Base-by-base conservation (phyloP, 169 alveolate genomes). In the Plasmodium berghei region DNA sequence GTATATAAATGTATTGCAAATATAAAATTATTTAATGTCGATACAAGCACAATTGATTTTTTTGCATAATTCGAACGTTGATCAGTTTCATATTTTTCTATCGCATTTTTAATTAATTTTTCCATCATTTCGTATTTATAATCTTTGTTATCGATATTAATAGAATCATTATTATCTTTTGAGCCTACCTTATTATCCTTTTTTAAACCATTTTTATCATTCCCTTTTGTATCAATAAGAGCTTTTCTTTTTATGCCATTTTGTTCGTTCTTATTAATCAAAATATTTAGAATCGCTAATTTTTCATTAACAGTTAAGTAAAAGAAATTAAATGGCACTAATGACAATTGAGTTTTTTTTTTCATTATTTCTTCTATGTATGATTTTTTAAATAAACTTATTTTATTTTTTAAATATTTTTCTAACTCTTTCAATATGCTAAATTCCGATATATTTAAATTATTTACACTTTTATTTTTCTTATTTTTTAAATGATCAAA, bases 1-100 rank as follows among this genome's bases (percentile, higher is more conserved):
- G 90, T 83, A 28, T 66, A 83, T 9, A 67, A 26, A 67, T 83
- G 90, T 62, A 83, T 55, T 48, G 90, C 90, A 59, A 67, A 83
- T 55, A 83, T 83, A 12, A 83, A 52, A 83, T 83, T 66, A 42
- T 83, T 83, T 49, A 45, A 58, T 34, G 90, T 83, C 16, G 72
- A 14, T 52, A 83, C 80, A 71, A 83, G 83, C 24, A 62, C 49
- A 66, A 83, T 18, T 16, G 83, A 52, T 28, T 83, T 83, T 12
- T 83, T 83, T 0, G 90, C 90, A 56, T 83, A 83, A 26, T 66
- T 67, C 9, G 85, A 49, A 58, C 85, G 67, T 24, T 67, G 72
- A 83, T 62, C 45, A 40, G 26, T 34, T 54, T 67, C 80, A 28
- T 66, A 83, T 16, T 54, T 83, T 54, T 16, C 42, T 54, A 83